These are phyloP conservation scores for Porcisia hertigi DNA, from an alignment of 208 protist genomes.

Conservation along the genomic window DNA sequence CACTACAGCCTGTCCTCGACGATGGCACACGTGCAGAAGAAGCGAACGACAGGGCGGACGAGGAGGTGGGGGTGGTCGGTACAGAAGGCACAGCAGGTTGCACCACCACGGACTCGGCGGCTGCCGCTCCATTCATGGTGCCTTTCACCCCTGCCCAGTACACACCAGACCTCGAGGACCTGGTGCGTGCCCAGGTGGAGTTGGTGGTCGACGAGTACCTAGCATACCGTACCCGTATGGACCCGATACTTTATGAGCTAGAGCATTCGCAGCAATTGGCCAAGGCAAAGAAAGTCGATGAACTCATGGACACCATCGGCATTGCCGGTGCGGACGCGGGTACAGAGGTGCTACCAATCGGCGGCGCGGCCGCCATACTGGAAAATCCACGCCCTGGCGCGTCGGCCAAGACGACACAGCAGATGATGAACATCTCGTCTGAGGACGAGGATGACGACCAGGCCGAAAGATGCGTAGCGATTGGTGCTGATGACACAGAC, in stretches of 20 bases:
- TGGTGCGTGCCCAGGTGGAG: constrained; percentile 74
- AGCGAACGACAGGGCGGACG: not conserved
- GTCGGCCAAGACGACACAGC: constrained; percentile 8
- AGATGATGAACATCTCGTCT: constrained; percentile 23
- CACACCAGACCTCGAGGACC: constrained; percentile 58
- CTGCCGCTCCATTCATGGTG: constrained; percentile 35
- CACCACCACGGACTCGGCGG: not conserved
- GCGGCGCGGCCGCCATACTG: not conserved
- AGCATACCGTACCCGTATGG: constrained; percentile 63
- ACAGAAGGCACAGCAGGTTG: not conserved
- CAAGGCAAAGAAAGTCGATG: constrained; percentile 44
- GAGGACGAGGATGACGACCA: constrained; percentile 38
- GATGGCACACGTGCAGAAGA: not conserved
- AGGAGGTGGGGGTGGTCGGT: not conserved
- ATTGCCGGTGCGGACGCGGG: constrained; percentile 17
- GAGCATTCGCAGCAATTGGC: constrained; percentile 48
- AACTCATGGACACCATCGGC: constrained; percentile 61
- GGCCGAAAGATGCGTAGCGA: not conserved
- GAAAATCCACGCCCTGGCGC: not conserved
- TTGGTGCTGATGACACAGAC: constrained; percentile 19
- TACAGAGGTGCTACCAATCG: constrained; percentile 13
- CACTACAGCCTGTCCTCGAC: constrained; percentile 15
- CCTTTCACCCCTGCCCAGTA: constrained; percentile 63
- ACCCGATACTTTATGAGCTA: constrained; percentile 63
- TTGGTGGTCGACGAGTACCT: constrained; percentile 71